Percentiles rank a stretch among this genome's conserved stretches.
Conservation (phyloP, 2,329 filamentous ascomycete species). For the Aspergillus vadensis region DNA sequence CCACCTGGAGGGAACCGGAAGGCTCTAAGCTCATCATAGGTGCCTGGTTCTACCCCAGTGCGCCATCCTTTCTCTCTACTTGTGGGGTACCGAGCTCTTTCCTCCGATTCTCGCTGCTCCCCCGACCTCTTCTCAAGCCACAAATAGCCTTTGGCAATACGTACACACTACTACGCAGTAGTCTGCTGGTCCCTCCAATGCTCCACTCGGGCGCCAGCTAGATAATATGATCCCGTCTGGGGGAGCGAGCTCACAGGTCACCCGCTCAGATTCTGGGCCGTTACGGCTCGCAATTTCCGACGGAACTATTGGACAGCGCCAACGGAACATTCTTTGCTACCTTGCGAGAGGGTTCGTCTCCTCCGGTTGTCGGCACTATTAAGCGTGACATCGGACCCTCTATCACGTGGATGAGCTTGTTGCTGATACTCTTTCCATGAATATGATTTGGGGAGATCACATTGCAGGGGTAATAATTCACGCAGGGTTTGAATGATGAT, state of each 20-base stretch:
- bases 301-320: background rate
- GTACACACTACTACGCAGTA: background rate
- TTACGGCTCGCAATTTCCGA: background rate
- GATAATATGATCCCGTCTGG: background rate
- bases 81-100: constrained; percentile 3
- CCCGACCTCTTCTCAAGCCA: background rate
- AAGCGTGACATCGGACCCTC: constrained; percentile 7
- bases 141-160: background rate
- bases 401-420: constrained; percentile 15
- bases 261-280: background rate
- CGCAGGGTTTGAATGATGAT: background rate
- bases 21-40: background rate
- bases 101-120: constrained; percentile 22
- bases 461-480: background rate
- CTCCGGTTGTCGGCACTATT: constrained; percentile 15
- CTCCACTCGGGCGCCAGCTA: background rate
- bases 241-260: background rate
- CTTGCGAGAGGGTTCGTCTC: background rate
- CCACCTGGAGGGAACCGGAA: background rate
- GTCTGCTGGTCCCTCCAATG: background rate
- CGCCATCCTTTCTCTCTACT: background rate
- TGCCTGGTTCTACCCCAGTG: background rate
- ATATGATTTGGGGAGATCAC: no score
- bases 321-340: background rate
- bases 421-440: no score